Base-by-base conservation (phyloP, 306 rosid genomes). In the Gleditsia sinensis region DNA sequence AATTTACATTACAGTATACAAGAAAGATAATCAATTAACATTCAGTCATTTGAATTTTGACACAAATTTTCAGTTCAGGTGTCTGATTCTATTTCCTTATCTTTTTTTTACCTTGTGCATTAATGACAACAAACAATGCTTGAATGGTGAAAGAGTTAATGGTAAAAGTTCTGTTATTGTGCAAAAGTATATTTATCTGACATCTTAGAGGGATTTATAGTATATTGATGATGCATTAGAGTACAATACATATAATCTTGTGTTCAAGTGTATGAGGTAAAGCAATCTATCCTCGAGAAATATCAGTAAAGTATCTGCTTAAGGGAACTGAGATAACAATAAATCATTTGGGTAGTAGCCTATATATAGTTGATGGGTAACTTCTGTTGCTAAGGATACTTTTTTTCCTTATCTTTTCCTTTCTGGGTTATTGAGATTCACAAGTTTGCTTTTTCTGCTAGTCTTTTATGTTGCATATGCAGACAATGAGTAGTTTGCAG, bases 241-340 rank as follows among this genome's bases (percentile, higher is more conserved):
- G 24, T 48, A 0, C 17, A 13, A 42, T 42, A 13, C 49, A 19
- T 48, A 48, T n/a, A 17, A 2, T 19, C 28, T 50, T 50, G 57
- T 19, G 27, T 20, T 51, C 23, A 5, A 53, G n/a, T 40, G 46
- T 10, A 39, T 49, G 64, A 57, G 64, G 39, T 11, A 57, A 28
- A 57, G 33, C 67, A 34, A 33, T 36, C 49, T 8, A 20, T 19
- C 56, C 23, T 28, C 16, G 46, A 56, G 32, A 39, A 34, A n/a
- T 76, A 25, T 58, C 57, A 46, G 54, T 58, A 45, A 58, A 58
- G 9, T 57, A 8, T 45, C 13, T 36, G 46, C 28, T 37, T 32
- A 36, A 62, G 30, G 16, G 54, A 62, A 50, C 71, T 74, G 5
- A 51, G 53, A 55, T 37, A 64, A 24, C 23, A 25, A n/a, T 45